Percentiles rank a stretch among this genome's conserved stretches.
These are phyloP conservation scores for Aegilops tauschii DNA, from an alignment of 176 grass and related monocot genomes.

Conservation along the genomic window DNA sequence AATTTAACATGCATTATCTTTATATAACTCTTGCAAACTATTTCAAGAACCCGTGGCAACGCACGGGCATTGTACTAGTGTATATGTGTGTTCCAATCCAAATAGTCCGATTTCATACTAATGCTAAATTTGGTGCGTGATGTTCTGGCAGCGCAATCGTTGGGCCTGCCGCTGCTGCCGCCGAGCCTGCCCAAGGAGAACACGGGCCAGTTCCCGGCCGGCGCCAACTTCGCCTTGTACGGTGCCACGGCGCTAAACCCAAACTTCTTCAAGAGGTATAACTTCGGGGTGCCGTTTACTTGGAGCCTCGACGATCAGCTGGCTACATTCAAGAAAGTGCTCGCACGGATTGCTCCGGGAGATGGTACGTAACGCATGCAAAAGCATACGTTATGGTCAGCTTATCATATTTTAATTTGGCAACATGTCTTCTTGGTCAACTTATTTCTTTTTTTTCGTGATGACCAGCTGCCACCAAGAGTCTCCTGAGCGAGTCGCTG, in stretches of 20 bases:
- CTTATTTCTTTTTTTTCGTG: background rate
- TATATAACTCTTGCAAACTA: no score
- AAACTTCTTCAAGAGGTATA: conserved; percentile 16
- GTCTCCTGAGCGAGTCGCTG: conserved; percentile 22
- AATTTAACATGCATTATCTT: no score
- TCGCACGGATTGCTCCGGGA: conserved; percentile 33
- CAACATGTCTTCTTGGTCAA: background rate
- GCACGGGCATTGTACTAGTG: no score
- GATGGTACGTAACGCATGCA: conserved; percentile 16
- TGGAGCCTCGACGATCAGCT: conserved; percentile 38
- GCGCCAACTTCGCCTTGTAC: conserved; percentile 62
- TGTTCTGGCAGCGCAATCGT: conserved; percentile 43
- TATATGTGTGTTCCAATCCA: background rate
- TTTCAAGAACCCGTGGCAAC: no score
- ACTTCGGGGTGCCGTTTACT: background rate
- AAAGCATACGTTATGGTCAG: background rate
- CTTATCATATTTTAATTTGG: background rate
- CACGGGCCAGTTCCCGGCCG: conserved; percentile 29
- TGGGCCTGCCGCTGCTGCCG: conserved; percentile 35
- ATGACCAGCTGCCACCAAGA: conserved; percentile 5
- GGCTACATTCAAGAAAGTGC: conserved; percentile 42
- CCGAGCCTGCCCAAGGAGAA: conserved; percentile 36
- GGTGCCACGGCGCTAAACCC: conserved; percentile 36
- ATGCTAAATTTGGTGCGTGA: background rate
- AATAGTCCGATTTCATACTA: no score